Conservation (phyloP, 2,329 filamentous ascomycete species). For the Amauroascus niger region DNA sequence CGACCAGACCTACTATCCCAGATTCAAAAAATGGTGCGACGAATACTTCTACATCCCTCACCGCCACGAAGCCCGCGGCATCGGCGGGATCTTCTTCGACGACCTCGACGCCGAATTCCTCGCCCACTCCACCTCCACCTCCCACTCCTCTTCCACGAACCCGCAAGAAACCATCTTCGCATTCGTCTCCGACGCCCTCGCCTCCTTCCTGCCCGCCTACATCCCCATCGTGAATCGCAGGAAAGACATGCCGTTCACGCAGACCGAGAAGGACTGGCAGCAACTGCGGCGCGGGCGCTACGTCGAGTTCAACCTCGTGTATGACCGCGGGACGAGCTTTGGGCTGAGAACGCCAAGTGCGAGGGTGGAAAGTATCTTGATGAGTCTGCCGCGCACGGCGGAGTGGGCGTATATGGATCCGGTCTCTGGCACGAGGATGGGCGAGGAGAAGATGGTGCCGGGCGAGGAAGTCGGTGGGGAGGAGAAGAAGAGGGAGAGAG, state of each 20-base stretch:
- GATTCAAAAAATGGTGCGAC: conserved; percentile 98
- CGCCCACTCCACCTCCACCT: conserved; percentile 26
- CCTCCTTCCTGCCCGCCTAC: conserved; percentile 83
- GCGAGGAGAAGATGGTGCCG: conserved; percentile 42
- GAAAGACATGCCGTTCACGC: conserved; percentile 84
- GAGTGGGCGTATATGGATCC: conserved; percentile 92
- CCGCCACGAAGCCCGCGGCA: conserved; percentile 70
- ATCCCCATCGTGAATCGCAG: conserved; percentile 76
- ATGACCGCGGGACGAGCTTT: conserved; percentile 90
- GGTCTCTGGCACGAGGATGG: conserved; percentile 37
- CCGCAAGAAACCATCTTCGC: conserved; percentile 83
- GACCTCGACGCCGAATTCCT: conserved; percentile 62
- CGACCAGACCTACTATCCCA: conserved; percentile 80
- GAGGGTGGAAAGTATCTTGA: conserved; percentile 89
- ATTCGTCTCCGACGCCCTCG: conserved; percentile 75
- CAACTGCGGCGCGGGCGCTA: conserved; percentile 89
- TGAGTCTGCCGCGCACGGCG: conserved; percentile 89
- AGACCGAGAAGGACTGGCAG: conserved; percentile 89
- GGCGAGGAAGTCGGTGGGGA: conserved; percentile 42
- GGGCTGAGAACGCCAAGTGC: conserved; percentile 86
- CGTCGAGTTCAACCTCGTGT: conserved; percentile 96
- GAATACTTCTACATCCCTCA: conserved; percentile 95
- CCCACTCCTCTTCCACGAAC: conserved; percentile 61
- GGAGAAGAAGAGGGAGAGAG: conserved; percentile 51
- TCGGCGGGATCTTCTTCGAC: conserved; percentile 98